Conservation (phyloP, 306 rosid genomes). For the Dalbergia cultrata region DNA sequence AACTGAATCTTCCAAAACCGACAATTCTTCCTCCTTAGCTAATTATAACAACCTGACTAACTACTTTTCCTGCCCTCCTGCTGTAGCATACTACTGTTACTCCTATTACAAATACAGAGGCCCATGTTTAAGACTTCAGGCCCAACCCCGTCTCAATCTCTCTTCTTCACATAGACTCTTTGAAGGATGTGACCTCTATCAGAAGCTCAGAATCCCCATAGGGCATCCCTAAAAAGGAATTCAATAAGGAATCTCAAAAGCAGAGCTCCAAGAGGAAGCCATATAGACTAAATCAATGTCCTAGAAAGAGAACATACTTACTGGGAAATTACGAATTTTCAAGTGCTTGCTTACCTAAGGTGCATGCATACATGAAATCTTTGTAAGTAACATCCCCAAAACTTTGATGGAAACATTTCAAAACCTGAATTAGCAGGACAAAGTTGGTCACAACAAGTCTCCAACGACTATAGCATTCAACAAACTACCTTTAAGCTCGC, state of each 20-base stretch:
- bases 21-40: too few species aligned
- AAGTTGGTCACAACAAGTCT: constrained; percentile 31
- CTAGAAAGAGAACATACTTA: constrained; percentile 12
- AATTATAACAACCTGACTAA: too few species aligned
- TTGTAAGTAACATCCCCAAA: constrained; percentile 53
- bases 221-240: background rate
- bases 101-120: too few species aligned
- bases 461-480: constrained; percentile 5
- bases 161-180: too few species aligned
- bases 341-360: constrained; percentile 63
- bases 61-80: too few species aligned
- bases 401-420: constrained; percentile 48
- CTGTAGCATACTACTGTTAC: too few species aligned
- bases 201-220: background rate
- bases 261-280: constrained; percentile 8
- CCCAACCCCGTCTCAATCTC: too few species aligned
- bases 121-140: too few species aligned
- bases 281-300: background rate
- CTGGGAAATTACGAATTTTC: background rate
- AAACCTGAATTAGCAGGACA: constrained; percentile 60
- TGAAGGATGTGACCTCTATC: too few species aligned
- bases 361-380: constrained; percentile 76
- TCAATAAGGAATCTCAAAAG: constrained; percentile 23
- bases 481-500: constrained; percentile 12
- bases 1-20: too few species aligned